phyloP scores from a whole-genome alignment of 2,329 filamentous ascomycete genomes.

The Phoma sp. region DNA sequence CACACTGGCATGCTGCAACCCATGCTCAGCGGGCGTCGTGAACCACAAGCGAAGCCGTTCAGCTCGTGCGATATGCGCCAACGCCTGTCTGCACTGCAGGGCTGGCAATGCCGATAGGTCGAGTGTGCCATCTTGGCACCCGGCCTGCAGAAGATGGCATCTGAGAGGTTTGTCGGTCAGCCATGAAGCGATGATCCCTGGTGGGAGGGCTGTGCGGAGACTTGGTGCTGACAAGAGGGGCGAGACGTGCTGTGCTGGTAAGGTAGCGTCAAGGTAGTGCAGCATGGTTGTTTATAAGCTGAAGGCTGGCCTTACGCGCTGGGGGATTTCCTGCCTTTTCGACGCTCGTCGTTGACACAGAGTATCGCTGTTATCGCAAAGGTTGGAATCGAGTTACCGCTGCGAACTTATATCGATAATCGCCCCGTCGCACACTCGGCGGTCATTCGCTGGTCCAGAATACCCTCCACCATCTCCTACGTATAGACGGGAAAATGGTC shows the following conservation, averaged over 20 bases:
- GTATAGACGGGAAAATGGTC: constrained; percentile 13
- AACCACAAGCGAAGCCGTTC: constrained; percentile 16
- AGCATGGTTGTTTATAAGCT: constrained; percentile 10
- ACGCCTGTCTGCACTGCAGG: constrained; percentile 4
- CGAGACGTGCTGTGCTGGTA: constrained; percentile 8
- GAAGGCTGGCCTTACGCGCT: constrained; percentile 11
- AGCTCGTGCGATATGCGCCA: constrained; percentile 10
- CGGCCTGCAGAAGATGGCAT: not conserved
- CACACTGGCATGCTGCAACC: not conserved
- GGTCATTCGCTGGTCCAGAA: not conserved
- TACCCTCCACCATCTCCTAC: not conserved
- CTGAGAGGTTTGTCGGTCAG: constrained; percentile 14
- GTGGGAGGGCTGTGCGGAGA: constrained; percentile 13
- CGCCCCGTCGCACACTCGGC: not conserved
- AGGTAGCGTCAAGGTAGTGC: not conserved
- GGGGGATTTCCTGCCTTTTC: constrained; percentile 1
- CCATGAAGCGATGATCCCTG: constrained; percentile 10
- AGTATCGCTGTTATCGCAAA: not conserved
- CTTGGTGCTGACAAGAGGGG: constrained; percentile 15
- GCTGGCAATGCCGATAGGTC: not conserved
- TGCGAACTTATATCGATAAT: not conserved
- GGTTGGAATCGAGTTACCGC: not conserved
- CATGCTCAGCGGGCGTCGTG: constrained; percentile 3
- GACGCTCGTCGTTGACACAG: not conserved
- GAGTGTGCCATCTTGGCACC: not conserved